phyloP scores from a whole-genome alignment of 768 basidiomycete genomes.

The Calocera viscosa region DNA sequence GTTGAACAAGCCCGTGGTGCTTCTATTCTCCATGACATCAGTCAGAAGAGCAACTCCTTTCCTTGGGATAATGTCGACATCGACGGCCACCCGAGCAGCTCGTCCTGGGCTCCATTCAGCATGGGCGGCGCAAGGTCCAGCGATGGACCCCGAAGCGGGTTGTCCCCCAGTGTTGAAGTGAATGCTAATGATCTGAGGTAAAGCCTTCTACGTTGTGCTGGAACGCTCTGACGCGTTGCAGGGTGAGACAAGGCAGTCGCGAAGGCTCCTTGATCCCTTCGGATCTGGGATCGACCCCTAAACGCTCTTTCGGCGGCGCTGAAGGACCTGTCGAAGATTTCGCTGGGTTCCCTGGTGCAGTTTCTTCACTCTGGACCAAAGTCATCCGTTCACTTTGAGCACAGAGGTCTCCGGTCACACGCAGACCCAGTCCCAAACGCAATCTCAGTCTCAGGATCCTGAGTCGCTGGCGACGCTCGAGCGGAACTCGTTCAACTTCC shows the following conservation, averaged over 20 bases:
- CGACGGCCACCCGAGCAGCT: background rate
- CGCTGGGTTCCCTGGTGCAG: background rate
- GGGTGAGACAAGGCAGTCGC: background rate
- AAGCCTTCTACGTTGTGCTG: background rate
- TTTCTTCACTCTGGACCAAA: too few species aligned
- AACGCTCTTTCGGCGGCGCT: background rate
- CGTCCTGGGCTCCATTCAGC: slow-evolving; percentile 1
- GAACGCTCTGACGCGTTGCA: background rate
- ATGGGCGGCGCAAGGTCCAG: background rate
- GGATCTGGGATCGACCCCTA: background rate
- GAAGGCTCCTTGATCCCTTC: background rate
- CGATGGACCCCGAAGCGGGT: background rate
- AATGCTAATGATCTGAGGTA: background rate
- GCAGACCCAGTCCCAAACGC: background rate
- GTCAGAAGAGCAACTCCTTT: slow-evolving; percentile 1
- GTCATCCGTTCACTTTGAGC: background rate
- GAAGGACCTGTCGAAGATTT: background rate
- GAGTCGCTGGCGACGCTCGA: slow-evolving; percentile 42
- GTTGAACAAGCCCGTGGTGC: slow-evolving; percentile 4
- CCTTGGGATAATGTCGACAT: background rate
- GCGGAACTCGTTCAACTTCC: slow-evolving; percentile 64
- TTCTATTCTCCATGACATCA: slow-evolving; percentile 1
- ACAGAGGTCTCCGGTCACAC: background rate
- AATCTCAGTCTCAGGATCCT: background rate
- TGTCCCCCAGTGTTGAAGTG: background rate